Percentiles rank a stretch among this genome's conserved stretches.
phyloP scores from a whole-genome alignment of 192 early-diverging fungal species.

The Podila verticillata region DNA sequence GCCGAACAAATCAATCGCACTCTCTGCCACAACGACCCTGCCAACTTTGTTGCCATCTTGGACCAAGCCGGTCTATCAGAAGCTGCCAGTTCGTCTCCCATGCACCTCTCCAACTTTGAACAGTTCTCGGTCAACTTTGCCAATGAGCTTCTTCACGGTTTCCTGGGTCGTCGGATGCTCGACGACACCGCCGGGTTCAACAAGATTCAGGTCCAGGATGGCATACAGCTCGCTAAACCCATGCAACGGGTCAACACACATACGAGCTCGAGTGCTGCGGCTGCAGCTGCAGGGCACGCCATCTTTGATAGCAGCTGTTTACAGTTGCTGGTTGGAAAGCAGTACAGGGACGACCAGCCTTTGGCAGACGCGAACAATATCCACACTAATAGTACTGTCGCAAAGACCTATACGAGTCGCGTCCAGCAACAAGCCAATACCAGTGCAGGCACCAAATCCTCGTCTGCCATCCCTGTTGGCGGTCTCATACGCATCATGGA shows the following conservation, averaged over 20 bases:
- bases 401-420: conserved; percentile 9
- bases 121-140: conserved; percentile 76
- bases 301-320: conserved; percentile 63
- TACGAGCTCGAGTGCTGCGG: not conserved
- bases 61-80: conserved; percentile 83
- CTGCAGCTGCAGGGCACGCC: conserved; percentile 1
- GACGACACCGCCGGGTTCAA: conserved; percentile 59
- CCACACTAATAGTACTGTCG: not conserved
- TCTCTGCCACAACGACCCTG: conserved; percentile 75
- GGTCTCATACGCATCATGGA: conserved; percentile 59
- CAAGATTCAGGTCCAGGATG: conserved; percentile 59
- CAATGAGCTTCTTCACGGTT: conserved; percentile 75
- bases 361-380: not conserved
- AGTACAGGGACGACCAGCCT: conserved; percentile 45
- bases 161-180: conserved; percentile 64
- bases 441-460: conserved; percentile 2
- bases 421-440: conserved; percentile 20
- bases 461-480: conserved; percentile 42
- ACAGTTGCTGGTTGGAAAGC: conserved; percentile 64
- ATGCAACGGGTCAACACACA: conserved; percentile 30
- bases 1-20: conserved; percentile 90
- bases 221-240: conserved; percentile 64
- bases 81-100: conserved; percentile 51
- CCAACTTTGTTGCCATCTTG: conserved; percentile 87
- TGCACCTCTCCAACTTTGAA: conserved; percentile 63